Percentiles rank a stretch among this genome's conserved stretches.
phyloP scores from a whole-genome alignment of 1,139 yeast species.

The Candida glucosophila region DNA sequence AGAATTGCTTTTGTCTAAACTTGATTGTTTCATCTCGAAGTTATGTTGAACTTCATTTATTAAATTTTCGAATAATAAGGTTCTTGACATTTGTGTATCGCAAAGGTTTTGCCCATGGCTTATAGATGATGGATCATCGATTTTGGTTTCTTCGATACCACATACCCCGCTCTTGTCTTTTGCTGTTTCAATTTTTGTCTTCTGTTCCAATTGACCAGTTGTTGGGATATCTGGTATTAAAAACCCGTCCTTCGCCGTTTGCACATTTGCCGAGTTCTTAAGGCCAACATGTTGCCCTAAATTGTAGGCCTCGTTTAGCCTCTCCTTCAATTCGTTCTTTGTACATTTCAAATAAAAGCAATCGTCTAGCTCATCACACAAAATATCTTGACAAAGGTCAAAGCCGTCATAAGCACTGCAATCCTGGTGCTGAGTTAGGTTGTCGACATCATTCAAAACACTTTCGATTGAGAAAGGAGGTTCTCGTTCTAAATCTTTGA shows the following conservation, averaged over 20 bases:
- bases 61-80: slow-evolving; percentile 26
- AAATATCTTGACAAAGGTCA: slow-evolving; percentile 31
- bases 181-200: not conserved
- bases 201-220: not conserved
- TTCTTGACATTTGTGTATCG: slow-evolving; percentile 14
- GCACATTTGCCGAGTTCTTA: no score
- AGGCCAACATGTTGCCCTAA: no score
- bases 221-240: not conserved
- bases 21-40: slow-evolving; percentile 7
- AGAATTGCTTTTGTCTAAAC: no score
- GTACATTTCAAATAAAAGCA: slow-evolving; percentile 33
- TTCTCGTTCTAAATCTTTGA: no score
- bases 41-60: slow-evolving; percentile 25
- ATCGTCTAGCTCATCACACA: slow-evolving; percentile 39
- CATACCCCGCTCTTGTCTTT: not conserved
- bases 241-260: no score
- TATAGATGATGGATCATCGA: not conserved
- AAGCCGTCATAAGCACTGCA: slow-evolving; percentile 27
- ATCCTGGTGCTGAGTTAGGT: no score
- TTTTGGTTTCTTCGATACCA: no score
- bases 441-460: no score
- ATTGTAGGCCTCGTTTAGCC: slow-evolving; percentile 3
- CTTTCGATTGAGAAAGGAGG: no score
- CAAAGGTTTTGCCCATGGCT: slow-evolving; percentile 22
- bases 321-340: slow-evolving; percentile 14